Evolutionary conservation across 139 green algal species (phyloP).

Genomic region (Trebouxia sp.): DNA sequence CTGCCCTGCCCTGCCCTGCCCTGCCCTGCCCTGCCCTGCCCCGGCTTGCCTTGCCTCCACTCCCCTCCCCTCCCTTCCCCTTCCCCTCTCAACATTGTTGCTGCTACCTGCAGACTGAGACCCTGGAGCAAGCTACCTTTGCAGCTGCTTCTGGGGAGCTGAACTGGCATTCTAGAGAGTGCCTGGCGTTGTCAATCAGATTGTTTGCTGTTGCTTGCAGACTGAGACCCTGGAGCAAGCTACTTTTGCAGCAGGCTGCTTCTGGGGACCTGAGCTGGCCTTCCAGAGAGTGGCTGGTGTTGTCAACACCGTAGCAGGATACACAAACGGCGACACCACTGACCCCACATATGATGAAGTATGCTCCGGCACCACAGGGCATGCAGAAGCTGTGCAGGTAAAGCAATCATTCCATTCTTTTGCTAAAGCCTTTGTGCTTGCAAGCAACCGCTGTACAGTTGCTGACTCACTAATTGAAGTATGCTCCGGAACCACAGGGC

Average conservation of each 20-base stretch:
- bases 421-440: no score
- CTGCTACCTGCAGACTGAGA: background rate
- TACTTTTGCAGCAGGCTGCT: conserved; percentile 52
- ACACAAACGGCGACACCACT: conserved; percentile 51
- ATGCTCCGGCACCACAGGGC: conserved; percentile 66
- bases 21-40: no score
- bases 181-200: no score
- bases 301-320: conserved; percentile 69
- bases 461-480: conserved; percentile 49
- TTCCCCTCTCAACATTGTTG: no score
- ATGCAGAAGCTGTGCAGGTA: conserved; percentile 85
- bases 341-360: conserved; percentile 59
- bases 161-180: no score
- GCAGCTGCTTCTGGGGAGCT: conserved; percentile 33
- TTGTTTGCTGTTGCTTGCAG: conserved; percentile 2
- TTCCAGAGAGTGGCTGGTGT: conserved; percentile 76
- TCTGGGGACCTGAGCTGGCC: conserved; percentile 63
- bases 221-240: conserved; percentile 40
- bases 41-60: no score
- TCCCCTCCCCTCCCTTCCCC: no score
- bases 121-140: conserved; percentile 57
- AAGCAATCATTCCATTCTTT: no score
- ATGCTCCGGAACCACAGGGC: conserved; percentile 66
- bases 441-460: no score
- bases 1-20: no score